Base-by-base conservation (phyloP, 257 asterid species). In the Nyctanthes arbortristis region DNA sequence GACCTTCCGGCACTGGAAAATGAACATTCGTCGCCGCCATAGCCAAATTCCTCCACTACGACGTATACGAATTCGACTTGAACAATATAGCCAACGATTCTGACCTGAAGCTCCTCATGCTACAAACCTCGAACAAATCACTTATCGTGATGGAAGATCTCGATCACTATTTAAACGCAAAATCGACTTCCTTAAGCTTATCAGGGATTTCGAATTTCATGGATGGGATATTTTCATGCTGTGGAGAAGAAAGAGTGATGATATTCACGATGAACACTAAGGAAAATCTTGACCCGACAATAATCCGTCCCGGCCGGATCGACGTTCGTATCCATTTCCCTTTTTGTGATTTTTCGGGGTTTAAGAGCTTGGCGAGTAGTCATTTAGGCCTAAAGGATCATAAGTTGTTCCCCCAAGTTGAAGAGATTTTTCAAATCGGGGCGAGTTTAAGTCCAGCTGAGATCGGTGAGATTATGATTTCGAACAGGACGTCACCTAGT, bases 1-100 rank as follows among this genome's bases (percentile, higher is more conserved):
- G n/a, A n/a, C n/a, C n/a, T n/a, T 92, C 94, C 2, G 97, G 97
- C 1, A 92, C 97, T 16, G 97, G 97, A 0, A 92, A 92, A 68
- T 84, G 96, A 31, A 89, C 94, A 1, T 92, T 89, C 63, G 43
- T 84, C 1, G 91, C 96, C 4, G 96, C 89, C 0, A 86, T 87
- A 90, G 94, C 97, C 14, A 92, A 82, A 73, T 73, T 78, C 2
- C 60, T 92, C 18, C 65, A 76, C 72, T 92, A 83, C 79, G 96
- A 92, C 35, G 78, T 92, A 25, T 89, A 89, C 85, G 96, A 92
- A 55, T 72, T 92, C 61, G 85, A 92, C 39, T 70, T 92, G 22
- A 84, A 83, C 18, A 81, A 77, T 74, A 76, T 86, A 12, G 72
- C 79, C 3, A 93, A 80, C 75, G 97, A 92, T 57, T 82, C 96